Evolutionary conservation across 2,329 filamentous ascomycete genomes (phyloP), one percentile per base, ranked within the genome.

Genomic region (Aquanectria penicillioides): DNA sequence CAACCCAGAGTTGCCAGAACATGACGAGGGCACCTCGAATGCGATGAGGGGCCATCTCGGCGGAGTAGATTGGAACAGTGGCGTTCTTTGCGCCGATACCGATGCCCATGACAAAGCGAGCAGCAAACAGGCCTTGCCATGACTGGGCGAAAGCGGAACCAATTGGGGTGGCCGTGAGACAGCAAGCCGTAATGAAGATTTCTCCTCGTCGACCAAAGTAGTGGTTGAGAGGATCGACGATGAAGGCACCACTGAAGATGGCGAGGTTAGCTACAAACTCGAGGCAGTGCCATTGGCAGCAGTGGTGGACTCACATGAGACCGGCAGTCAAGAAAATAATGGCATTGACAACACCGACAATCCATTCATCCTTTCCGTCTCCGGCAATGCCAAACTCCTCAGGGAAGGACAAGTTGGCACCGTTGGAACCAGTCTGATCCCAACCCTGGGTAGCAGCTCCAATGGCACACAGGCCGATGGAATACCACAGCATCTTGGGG

Each of bases 11-110:
- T 60, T 75, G 82, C 90, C 91, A 94, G 64, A 88, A 89, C 90
- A 94, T 94, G 64, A 93, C 90, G 3, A 94, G 79, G 10, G 88
- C 90, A 62, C 90, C 89, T 64, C 89, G 84, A 47, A 91, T 86
- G 1, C 80, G 71, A 1, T 89, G 85, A 0, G 90, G 89, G 0
- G 87, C 83, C 59, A 86, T 90, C 71, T 93, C 90, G 2, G 90
- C 89, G 0, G 89, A 88, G 68, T 91, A 93, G 34, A 93, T 87
- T 0, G 91, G 90, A 0, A 89, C 85, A 0, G 81, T 86, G 1
- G 82, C 82, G 17, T 85, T 83, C 71, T 90, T 90, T 26, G 85
- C 81, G 5, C 88, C 88, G 64, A 90, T 89, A 1, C 86, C 88
- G 25, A 92, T 84, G 0, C 90, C 90, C 65, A 92, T 81, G 17